Percentiles rank a stretch among this genome's conserved stretches.
Evolutionary conservation across 306 rosid species (phyloP).

Genomic region (Dryas octopetala): DNA sequence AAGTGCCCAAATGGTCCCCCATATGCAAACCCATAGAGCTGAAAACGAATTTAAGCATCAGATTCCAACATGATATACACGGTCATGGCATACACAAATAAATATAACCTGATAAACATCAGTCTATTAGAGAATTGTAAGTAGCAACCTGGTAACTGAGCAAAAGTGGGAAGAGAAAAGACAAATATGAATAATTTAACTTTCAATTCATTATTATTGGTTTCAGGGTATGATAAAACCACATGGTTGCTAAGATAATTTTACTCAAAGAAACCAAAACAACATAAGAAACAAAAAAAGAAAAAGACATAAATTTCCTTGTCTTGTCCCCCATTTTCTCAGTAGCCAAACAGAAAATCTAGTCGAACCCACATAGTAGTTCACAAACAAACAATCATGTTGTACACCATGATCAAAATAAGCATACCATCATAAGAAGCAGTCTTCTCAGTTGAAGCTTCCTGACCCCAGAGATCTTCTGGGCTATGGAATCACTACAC

Average conservation of each 20-base stretch:
- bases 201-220: background rate
- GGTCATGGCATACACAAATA: background rate
- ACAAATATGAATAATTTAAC: background rate
- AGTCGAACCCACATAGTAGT: background rate
- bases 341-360: background rate
- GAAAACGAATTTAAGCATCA: constrained; percentile 33
- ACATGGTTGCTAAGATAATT: background rate
- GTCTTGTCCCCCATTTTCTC: background rate
- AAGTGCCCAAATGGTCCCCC: constrained; percentile 90
- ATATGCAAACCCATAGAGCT: constrained; percentile 92
- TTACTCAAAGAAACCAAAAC: background rate
- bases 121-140: background rate
- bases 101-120: background rate
- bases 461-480: constrained; percentile 82
- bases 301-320: background rate
- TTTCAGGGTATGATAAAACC: background rate
- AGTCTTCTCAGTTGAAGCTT: constrained; percentile 81
- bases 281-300: background rate
- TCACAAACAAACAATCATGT: background rate
- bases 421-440: constrained; percentile 68
- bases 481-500: constrained; percentile 75
- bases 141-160: background rate
- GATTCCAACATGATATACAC: background rate
- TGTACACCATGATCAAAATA: background rate
- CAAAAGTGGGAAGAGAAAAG: background rate